A percentile compares a stretch with the other conserved stretches of the same genome.
These are phyloP conservation scores for Dothideomycetes sp. DNA, from an alignment of 2,329 filamentous ascomycete species.

Conservation along the genomic window DNA sequence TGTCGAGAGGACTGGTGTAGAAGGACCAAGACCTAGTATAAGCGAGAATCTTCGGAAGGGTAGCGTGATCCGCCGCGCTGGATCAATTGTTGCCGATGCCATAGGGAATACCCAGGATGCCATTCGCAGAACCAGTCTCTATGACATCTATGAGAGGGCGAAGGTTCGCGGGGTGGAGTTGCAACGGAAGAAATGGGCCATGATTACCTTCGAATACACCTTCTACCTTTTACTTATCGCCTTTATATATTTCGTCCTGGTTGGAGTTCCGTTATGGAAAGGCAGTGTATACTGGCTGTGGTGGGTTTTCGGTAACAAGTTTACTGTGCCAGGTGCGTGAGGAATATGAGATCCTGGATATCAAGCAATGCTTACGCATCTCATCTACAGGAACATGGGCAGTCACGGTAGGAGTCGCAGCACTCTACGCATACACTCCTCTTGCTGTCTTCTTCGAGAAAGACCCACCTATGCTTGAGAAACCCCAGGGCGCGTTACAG, in stretches of 20 bases:
- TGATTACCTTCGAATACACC: constrained; percentile 26
- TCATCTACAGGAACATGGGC: constrained; percentile 14
- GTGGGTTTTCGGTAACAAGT: constrained; percentile 28
- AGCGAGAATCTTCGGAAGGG: no score
- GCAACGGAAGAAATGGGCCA: constrained; percentile 21
- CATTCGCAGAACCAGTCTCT: constrained; percentile 10
- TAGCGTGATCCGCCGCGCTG: constrained; percentile 5
- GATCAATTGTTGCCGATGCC: constrained; percentile 5
- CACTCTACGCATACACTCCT: constrained; percentile 15
- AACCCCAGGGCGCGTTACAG: no score
- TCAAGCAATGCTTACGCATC: no score
- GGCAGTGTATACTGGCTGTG: constrained; percentile 32
- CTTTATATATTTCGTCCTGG: constrained; percentile 36
- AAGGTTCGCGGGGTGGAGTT: constrained; percentile 12
- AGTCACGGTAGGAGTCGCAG: constrained; percentile 27
- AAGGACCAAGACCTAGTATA: no score
- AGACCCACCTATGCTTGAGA: constrained; percentile 20
- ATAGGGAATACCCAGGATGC: neutral
- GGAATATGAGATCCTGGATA: no score
- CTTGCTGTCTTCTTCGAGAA: constrained; percentile 24
- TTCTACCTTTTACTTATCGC: constrained; percentile 25
- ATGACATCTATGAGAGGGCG: constrained; percentile 15
- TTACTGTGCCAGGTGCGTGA: constrained; percentile 27
- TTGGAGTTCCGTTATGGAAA: constrained; percentile 36
- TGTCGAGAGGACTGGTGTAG: neutral